These are phyloP conservation scores for Umbilicaria muhlenbergii DNA, from an alignment of 495 filamentous ascomycete genomes.

Conservation along the genomic window DNA sequence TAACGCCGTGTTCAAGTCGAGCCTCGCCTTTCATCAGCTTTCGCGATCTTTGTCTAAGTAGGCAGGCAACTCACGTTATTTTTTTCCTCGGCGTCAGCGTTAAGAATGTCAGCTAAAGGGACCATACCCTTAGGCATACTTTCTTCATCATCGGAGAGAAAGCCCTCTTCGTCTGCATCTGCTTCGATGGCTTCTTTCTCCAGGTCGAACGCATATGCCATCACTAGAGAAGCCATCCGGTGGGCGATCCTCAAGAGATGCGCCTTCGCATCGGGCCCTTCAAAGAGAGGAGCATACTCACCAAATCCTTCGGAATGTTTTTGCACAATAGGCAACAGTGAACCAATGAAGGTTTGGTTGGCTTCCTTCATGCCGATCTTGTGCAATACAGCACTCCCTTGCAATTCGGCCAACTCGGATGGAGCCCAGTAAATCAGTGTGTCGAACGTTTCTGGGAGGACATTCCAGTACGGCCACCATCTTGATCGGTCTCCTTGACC, in stretches of 20 bases:
- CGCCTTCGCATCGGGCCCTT: constrained; percentile 28
- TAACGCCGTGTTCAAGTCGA: constrained; percentile 55
- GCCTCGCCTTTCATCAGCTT: constrained; percentile 18
- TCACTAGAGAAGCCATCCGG: constrained; percentile 70
- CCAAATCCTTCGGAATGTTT: constrained; percentile 29
- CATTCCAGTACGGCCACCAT: constrained; percentile 71
- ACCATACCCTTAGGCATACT: constrained; percentile 67
- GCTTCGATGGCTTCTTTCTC: constrained; percentile 23
- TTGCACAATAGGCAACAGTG: constrained; percentile 45
- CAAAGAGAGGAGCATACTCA: constrained; percentile 32
- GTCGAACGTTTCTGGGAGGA: constrained; percentile 65
- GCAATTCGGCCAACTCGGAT: constrained; percentile 53
- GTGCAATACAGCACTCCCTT: constrained; percentile 56
- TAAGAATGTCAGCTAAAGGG: constrained; percentile 81
- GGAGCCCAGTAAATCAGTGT: constrained; percentile 84
- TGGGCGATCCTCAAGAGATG: constrained; percentile 49
- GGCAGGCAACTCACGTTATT: constrained; percentile 43
- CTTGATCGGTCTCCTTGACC: constrained; percentile 39
- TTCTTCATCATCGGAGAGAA: constrained; percentile 20
- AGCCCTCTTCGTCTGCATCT: constrained; percentile 31
- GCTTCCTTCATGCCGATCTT: constrained; percentile 68
- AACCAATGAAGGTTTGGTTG: constrained; percentile 46
- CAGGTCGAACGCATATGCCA: constrained; percentile 92
- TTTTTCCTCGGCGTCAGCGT: constrained; percentile 64
- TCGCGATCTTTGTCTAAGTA: background rate